Percentiles rank a stretch among this genome's conserved stretches.
Evolutionary conservation across 1,284 basidiomycete genomes (phyloP).

Genomic region (Polyporus tsugae): DNA sequence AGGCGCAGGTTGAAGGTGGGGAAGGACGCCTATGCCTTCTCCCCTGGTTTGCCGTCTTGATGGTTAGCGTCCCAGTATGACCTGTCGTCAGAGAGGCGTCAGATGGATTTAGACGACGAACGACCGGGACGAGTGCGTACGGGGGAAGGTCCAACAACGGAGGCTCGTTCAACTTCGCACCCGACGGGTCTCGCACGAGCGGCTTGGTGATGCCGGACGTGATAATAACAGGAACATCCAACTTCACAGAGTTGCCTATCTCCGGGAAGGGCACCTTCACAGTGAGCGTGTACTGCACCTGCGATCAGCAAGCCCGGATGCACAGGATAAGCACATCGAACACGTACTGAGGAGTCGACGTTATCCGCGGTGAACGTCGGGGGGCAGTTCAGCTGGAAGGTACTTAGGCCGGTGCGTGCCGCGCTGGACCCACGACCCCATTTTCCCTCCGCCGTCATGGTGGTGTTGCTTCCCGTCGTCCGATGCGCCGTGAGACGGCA

Average conservation of each 20-base stretch:
- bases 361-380: slow-evolving; percentile 19
- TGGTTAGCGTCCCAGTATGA: not conserved
- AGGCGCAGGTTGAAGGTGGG: no score
- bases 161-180: not conserved
- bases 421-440: slow-evolving; percentile 25
- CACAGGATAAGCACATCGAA: not conserved
- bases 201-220: slow-evolving; percentile 21
- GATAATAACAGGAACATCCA: slow-evolving; percentile 13
- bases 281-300: slow-evolving; percentile 14
- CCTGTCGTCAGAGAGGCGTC: not conserved
- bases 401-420: slow-evolving; percentile 14
- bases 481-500: not conserved
- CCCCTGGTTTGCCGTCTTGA: not conserved
- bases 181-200: not conserved
- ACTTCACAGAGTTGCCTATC: slow-evolving; percentile 20
- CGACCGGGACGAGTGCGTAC: not conserved
- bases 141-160: not conserved
- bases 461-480: not conserved
- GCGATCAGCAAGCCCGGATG: not conserved
- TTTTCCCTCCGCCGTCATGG: not conserved
- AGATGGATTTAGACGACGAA: not conserved
- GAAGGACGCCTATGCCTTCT: not conserved
- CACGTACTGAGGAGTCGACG: slow-evolving; percentile 15
- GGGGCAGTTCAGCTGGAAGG: slow-evolving; percentile 19
- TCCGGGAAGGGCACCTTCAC: slow-evolving; percentile 26